These are phyloP conservation scores for Berkeleyomyces rouxiae DNA, from an alignment of 2,329 filamentous ascomycete genomes.

Conservation along the genomic window DNA sequence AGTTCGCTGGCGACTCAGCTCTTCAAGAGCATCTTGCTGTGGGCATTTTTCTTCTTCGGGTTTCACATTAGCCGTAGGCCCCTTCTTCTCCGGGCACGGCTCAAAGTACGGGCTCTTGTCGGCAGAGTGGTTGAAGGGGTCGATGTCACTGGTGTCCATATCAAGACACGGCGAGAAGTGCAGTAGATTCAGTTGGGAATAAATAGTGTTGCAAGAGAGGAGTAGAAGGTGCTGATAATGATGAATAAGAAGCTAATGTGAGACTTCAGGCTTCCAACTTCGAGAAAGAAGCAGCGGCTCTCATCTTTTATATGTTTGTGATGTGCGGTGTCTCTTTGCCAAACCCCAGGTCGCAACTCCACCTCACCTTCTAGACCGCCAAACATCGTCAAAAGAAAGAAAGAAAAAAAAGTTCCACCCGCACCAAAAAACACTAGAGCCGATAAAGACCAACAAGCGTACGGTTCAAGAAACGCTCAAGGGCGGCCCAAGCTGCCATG, in stretches of 20 bases:
- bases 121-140: constrained; percentile 5
- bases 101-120: constrained; percentile 4
- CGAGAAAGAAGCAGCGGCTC: neutral
- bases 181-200: neutral
- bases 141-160: constrained; percentile 8
- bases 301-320: neutral
- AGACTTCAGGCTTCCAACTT: neutral
- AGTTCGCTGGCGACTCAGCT: constrained; percentile 11
- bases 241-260: neutral
- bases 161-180: neutral
- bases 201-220: neutral
- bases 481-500: neutral
- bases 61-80: neutral
- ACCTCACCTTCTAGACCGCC: neutral
- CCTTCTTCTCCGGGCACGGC: constrained; percentile 2
- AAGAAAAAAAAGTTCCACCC: neutral
- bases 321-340: neutral
- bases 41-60: neutral
- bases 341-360: neutral
- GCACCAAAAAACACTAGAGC: neutral
- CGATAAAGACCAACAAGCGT: neutral
- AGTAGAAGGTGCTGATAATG: neutral
- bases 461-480: neutral
- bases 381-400: neutral
- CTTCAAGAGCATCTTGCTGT: constrained; percentile 3